Evolutionary conservation across 2,329 filamentous ascomycete genomes (phyloP).

Genomic region (Ascosphaera apis): DNA sequence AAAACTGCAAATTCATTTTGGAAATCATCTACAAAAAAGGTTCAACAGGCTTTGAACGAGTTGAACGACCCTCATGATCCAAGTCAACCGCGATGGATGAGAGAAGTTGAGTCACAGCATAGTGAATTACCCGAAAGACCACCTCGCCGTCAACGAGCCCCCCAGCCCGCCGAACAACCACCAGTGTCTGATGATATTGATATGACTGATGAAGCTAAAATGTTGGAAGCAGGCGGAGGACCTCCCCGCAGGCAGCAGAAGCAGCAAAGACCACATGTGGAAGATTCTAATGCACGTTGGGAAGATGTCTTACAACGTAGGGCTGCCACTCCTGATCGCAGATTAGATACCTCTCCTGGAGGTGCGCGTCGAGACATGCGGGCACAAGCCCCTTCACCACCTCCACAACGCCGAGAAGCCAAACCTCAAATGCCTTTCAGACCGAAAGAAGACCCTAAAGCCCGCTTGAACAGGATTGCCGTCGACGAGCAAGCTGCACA

Average conservation of each 20-base stretch:
- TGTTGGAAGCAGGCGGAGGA: slow-evolving; percentile 35
- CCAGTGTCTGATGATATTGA: slow-evolving; percentile 2
- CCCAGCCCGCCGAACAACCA: slow-evolving; percentile 4
- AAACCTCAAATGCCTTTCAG: slow-evolving; percentile 11
- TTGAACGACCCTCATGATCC: slow-evolving; percentile 52
- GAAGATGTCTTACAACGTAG: not conserved
- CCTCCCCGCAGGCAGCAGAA: too few species aligned
- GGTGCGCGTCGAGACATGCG: slow-evolving; percentile 19
- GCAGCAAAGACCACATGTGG: too few species aligned
- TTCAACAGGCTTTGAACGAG: slow-evolving; percentile 79
- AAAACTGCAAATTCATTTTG: slow-evolving; percentile 90
- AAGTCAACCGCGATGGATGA: slow-evolving; percentile 88
- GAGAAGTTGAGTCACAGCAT: slow-evolving; percentile 29
- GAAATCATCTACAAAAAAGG: slow-evolving; percentile 82
- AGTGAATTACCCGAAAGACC: slow-evolving; percentile 3
- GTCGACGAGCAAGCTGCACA: slow-evolving; percentile 62
- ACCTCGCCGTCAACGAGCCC: slow-evolving; percentile 3
- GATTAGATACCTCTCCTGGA: slow-evolving; percentile 25
- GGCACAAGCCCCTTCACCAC: slow-evolving; percentile 33
- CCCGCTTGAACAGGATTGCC: slow-evolving; percentile 46
- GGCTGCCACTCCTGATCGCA: slow-evolving; percentile 21
- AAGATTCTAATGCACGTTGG: too few species aligned
- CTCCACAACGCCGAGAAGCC: slow-evolving; percentile 18
- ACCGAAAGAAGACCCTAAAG: slow-evolving; percentile 23
- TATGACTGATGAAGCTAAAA: slow-evolving; percentile 35